Percentiles rank a stretch among this genome's conserved stretches.
Evolutionary conservation across 352 stramenopile genomes (phyloP).

Genomic region (Phytopythium sindhum): DNA sequence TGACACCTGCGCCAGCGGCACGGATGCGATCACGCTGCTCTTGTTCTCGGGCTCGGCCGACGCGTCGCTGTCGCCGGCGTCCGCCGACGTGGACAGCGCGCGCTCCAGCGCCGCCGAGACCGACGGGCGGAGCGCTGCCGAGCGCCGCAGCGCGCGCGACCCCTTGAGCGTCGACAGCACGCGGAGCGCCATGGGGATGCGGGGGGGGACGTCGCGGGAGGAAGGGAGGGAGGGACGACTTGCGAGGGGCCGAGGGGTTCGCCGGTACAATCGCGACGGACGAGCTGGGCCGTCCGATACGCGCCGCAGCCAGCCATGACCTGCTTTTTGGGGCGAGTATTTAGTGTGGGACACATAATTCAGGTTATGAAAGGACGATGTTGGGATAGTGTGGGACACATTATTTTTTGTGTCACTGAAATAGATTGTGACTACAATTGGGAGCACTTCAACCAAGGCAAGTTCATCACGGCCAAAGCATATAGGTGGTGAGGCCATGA

Average conservation of each 20-base stretch:
- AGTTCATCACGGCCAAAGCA: too few relatives aligned
- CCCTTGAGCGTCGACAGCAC: conserved; percentile 37
- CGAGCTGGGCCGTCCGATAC: background rate
- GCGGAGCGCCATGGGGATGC: conserved; percentile 39
- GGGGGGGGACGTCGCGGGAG: background rate
- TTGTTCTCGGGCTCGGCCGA: conserved; percentile 7
- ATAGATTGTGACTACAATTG: background rate
- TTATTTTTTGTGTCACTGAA: background rate
- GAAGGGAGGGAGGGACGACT: background rate
- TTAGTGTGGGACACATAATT: background rate
- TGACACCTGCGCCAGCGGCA: conserved; percentile 49
- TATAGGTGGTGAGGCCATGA: too few relatives aligned
- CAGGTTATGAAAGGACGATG: background rate
- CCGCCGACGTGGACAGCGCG: conserved; percentile 27
- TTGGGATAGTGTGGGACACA: background rate
- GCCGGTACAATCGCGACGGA: conserved; percentile 2
- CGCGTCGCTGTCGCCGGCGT: background rate
- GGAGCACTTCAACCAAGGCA: background rate
- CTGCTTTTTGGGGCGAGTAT: background rate
- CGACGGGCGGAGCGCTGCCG: conserved; percentile 17
- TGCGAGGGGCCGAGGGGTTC: background rate
- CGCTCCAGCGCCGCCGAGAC: conserved; percentile 7
- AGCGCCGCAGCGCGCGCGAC: conserved; percentile 19
- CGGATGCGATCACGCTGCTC: conserved; percentile 41
- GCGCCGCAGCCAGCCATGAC: conserved; percentile 3